Evolutionary conservation across 257 asterid species (phyloP).

Genomic region (Petunia secreta): DNA sequence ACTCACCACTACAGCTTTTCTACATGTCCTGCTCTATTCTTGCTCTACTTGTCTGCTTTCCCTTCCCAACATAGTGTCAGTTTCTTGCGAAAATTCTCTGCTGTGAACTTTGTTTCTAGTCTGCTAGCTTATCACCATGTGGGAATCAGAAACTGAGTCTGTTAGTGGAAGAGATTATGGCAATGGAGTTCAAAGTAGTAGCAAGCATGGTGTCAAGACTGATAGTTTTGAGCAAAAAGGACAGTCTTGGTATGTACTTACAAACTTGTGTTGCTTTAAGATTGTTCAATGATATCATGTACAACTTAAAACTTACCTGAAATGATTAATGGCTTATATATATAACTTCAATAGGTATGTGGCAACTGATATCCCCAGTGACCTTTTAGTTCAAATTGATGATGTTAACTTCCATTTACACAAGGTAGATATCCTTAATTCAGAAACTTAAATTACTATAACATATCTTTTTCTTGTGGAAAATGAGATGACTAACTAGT

Average conservation of each 20-base stretch:
- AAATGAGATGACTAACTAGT: constrained; percentile 26
- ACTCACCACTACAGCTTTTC: constrained; percentile 33
- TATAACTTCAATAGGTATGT: constrained; percentile 60
- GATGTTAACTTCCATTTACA: constrained; percentile 82
- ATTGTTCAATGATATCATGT: not conserved
- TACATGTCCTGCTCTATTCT: constrained; percentile 25
- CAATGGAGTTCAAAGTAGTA: constrained; percentile 61
- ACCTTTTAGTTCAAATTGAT: constrained; percentile 78
- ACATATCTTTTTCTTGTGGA: not conserved
- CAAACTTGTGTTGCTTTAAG: not conserved
- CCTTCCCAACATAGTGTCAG: not conserved
- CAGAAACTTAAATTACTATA: not conserved
- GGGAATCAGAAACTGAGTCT: constrained; percentile 87
- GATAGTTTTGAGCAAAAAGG: constrained; percentile 93
- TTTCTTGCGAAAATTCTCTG: constrained; percentile 28
- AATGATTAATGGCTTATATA: not conserved
- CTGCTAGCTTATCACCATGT: constrained; percentile 47
- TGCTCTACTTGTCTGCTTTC: constrained; percentile 28
- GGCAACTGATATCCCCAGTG: constrained; percentile 91
- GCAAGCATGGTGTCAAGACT: constrained; percentile 61
- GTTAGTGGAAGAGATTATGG: constrained; percentile 60
- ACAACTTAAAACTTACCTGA: not conserved
- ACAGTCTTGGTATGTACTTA: constrained; percentile 67
- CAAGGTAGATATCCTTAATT: constrained; percentile 57
- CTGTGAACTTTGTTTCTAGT: constrained; percentile 25